Percentiles rank a stretch among this genome's conserved stretches.
phyloP scores from a whole-genome alignment of 2,329 filamentous ascomycete species.

The Didymella segeticola region DNA sequence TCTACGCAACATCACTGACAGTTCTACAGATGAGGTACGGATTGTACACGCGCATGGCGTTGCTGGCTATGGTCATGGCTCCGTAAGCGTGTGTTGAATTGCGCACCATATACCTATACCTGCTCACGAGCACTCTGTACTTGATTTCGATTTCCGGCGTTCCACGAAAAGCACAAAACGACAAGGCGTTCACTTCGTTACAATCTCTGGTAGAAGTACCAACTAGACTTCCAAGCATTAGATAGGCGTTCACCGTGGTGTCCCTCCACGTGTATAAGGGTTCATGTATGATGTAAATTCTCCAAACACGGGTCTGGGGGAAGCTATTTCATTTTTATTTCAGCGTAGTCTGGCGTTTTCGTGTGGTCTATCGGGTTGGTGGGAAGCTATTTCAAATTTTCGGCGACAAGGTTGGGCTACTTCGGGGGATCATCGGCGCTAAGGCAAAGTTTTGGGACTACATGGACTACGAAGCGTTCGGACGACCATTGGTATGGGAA shows the following conservation, averaged over 20 bases:
- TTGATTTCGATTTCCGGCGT: conserved; percentile 17
- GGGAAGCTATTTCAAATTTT: conserved; percentile 49
- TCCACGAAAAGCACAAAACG: conserved; percentile 19
- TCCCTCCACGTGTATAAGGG: too few species aligned
- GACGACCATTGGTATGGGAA: conserved; percentile 5
- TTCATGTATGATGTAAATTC: conserved; percentile 29
- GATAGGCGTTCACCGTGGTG: conserved; percentile 25
- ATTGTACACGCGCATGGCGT: conserved; percentile 95
- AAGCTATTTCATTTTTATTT: conserved; percentile 36
- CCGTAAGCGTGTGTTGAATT: conserved; percentile 39
- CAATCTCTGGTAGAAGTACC: conserved; percentile 15
- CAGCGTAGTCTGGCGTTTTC: conserved; percentile 10
- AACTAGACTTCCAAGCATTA: conserved; percentile 29
- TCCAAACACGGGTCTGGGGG: conserved; percentile 28
- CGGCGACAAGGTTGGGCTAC: conserved; percentile 14
- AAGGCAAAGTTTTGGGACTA: neutral
- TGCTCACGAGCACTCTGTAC: conserved; percentile 13
- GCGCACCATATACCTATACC: conserved; percentile 9
- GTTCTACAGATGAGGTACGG: conserved; percentile 87
- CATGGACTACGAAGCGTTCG: conserved; percentile 16
- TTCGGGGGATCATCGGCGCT: conserved; percentile 15
- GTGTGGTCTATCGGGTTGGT: conserved; percentile 26
- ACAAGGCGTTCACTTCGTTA: conserved; percentile 11
- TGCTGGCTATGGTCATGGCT: conserved; percentile 91
- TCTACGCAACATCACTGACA: conserved; percentile 50